Conservation (phyloP, 2,329 filamentous ascomycete genomes). For the Elsinoe australis region DNA sequence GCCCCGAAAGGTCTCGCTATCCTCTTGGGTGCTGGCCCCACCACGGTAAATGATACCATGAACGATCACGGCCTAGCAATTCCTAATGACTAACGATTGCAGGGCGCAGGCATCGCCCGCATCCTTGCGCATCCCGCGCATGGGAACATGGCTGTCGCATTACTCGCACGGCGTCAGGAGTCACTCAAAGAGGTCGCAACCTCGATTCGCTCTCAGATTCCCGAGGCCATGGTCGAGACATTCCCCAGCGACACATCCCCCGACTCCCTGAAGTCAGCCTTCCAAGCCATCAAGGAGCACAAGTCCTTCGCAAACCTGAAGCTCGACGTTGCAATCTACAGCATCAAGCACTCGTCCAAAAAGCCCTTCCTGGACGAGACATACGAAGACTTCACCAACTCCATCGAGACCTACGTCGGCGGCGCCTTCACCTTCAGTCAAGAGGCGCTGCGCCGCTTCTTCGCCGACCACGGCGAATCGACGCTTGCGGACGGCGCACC, state of each 20-base stretch:
- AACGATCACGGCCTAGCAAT: neutral
- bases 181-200: constrained; percentile 38
- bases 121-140: constrained; percentile 45
- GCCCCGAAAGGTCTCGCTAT: constrained; percentile 45
- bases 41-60: constrained; percentile 26
- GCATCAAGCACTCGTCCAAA: constrained; percentile 48
- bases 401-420: constrained; percentile 46
- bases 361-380: constrained; percentile 51
- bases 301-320: constrained; percentile 44
- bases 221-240: constrained; percentile 42
- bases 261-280: constrained; percentile 41
- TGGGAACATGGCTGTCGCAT: constrained; percentile 49
- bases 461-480: constrained; percentile 45
- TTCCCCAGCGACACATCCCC: constrained; percentile 47
- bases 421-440: constrained; percentile 51
- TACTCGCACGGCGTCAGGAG: constrained; percentile 45
- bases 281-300: constrained; percentile 44
- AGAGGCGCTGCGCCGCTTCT: constrained; percentile 45
- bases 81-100: constrained; percentile 13
- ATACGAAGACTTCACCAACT: constrained; percentile 42
- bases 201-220: constrained; percentile 36
- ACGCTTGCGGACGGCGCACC: constrained; percentile 39
- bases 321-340: constrained; percentile 47
- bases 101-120: constrained; percentile 50
- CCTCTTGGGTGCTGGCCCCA: constrained; percentile 45